Percentiles rank a stretch among this genome's conserved stretches.
Evolutionary conservation across 2,329 filamentous ascomycete genomes (phyloP).

Genomic region (Botrytis cinerea): DNA sequence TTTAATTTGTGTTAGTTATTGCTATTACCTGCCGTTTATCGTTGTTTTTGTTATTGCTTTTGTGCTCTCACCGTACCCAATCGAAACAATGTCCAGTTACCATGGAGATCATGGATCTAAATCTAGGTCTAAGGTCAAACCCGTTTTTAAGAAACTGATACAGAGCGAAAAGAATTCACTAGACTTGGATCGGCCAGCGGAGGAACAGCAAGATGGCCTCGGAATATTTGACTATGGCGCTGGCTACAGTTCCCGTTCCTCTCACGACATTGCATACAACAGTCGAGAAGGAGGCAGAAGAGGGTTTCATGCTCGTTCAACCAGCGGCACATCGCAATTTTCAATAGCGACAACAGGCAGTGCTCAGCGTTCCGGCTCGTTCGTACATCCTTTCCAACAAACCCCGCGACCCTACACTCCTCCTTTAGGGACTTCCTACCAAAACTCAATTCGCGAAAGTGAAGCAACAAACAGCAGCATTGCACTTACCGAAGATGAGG

Average conservation of each 20-base stretch:
- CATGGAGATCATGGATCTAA: constrained; percentile 33
- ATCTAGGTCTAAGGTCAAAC: constrained; percentile 48
- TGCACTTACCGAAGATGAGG: constrained; percentile 40
- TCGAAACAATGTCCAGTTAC: constrained; percentile 35
- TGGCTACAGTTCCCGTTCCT: constrained; percentile 32
- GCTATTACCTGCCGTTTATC: constrained; percentile 8
- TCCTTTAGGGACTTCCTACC: constrained; percentile 53
- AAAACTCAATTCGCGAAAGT: constrained; percentile 54
- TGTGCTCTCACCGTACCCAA: constrained; percentile 16
- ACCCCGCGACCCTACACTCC: constrained; percentile 62
- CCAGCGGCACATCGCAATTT: constrained; percentile 56
- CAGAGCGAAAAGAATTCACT: constrained; percentile 62
- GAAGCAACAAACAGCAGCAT: constrained; percentile 51
- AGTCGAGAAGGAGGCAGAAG: constrained; percentile 30
- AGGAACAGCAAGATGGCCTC: constrained; percentile 55
- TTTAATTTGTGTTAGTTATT: constrained; percentile 14
- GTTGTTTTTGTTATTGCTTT: constrained; percentile 5
- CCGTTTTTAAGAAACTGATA: constrained; percentile 59
- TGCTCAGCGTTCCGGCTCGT: constrained; percentile 46
- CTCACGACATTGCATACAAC: constrained; percentile 37
- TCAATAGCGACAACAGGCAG: constrained; percentile 59
- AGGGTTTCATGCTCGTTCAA: constrained; percentile 55
- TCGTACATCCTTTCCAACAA: constrained; percentile 67
- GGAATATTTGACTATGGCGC: constrained; percentile 42
- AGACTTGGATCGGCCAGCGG: constrained; percentile 61